Evolutionary conservation across 495 filamentous ascomycete genomes (phyloP).

Genomic region (Chlorociboria aeruginascens): DNA sequence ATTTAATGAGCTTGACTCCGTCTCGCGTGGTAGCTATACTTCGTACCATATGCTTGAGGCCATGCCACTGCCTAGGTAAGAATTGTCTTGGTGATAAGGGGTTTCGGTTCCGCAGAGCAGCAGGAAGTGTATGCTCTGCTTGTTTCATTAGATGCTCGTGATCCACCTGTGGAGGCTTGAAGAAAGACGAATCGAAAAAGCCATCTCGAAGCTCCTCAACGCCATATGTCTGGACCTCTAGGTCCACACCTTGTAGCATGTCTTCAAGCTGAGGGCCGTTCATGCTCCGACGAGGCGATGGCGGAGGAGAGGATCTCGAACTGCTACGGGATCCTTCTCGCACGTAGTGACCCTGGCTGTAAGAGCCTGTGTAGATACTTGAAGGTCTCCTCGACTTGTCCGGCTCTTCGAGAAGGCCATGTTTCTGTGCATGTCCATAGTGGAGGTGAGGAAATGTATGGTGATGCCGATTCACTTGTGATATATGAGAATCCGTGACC

Average conservation of each 20-base stretch:
- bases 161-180: constrained; percentile 30
- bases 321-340: not conserved
- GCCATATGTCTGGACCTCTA: constrained; percentile 37
- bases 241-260: constrained; percentile 26
- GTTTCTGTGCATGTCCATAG: not conserved
- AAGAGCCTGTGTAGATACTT: constrained; percentile 25
- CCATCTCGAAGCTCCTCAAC: constrained; percentile 43
- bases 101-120: constrained; percentile 25
- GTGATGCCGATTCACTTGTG: no score
- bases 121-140: constrained; percentile 27
- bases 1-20: constrained; percentile 38
- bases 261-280: constrained; percentile 25
- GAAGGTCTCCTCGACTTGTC: constrained; percentile 6
- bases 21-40: constrained; percentile 29
- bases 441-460: constrained; percentile 4
- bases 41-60: constrained; percentile 21
- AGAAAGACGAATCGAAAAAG: constrained; percentile 47
- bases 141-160: constrained; percentile 23
- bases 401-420: not conserved
- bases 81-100: constrained; percentile 32
- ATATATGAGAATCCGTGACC: no score
- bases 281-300: constrained; percentile 21
- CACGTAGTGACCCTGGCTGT: constrained; percentile 2
- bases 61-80: constrained; percentile 32
- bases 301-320: constrained; percentile 8